phyloP scores from a whole-genome alignment of 306 rosid species.

The Ormosia emarginata region DNA sequence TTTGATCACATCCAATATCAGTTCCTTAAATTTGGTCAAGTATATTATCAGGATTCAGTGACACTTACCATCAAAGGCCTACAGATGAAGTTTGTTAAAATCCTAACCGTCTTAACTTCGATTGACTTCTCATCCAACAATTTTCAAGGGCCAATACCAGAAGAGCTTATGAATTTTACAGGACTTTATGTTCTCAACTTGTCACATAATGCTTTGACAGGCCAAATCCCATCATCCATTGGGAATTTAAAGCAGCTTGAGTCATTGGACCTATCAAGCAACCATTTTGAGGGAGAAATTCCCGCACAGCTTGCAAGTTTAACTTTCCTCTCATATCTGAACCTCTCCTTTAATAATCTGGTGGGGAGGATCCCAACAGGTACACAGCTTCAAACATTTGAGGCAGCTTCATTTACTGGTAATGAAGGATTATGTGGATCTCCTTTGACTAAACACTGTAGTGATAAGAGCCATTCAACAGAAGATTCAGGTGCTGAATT shows the following conservation, averaged over 20 bases:
- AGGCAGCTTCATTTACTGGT: neutral
- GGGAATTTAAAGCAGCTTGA: conserved; percentile 25
- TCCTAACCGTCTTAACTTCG: neutral
- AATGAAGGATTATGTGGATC: conserved; percentile 29
- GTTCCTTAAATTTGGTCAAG: neutral
- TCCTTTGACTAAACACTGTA: neutral
- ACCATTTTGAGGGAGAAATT: conserved; percentile 23
- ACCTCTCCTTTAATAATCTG: conserved; percentile 34
- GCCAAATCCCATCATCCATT: conserved; percentile 28
- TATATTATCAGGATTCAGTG: conserved; percentile 36
- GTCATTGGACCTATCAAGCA: conserved; percentile 44
- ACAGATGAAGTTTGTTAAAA: conserved; percentile 8
- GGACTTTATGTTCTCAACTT: conserved; percentile 18
- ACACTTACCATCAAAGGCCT: conserved; percentile 30
- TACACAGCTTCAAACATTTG: conserved; percentile 19
- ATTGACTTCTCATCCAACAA: conserved; percentile 45
- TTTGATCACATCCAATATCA: neutral
- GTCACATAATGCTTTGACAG: conserved; percentile 35
- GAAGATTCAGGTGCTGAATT: conserved; percentile 5
- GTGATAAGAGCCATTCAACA: neutral
- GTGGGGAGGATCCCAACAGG: conserved; percentile 19
- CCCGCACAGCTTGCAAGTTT: too few relatives aligned
- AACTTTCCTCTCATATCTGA: conserved; percentile 22
- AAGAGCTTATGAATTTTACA: conserved; percentile 24
- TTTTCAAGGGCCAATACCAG: conserved; percentile 38